Conservation (phyloP, 1,284 basidiomycete genomes). For the Boletus sp. region DNA sequence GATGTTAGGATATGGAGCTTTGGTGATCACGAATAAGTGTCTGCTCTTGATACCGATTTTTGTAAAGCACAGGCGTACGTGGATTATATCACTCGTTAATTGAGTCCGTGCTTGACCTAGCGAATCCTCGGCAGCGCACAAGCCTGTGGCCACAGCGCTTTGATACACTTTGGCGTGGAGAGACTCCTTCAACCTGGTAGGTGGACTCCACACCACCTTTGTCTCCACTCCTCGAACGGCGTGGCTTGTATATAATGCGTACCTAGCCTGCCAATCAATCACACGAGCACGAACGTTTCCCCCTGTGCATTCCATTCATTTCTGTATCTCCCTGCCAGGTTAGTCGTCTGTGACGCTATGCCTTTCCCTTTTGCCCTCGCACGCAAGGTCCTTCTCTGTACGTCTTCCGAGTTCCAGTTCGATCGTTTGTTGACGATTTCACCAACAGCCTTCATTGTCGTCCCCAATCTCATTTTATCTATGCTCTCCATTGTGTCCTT, state of each 20-base stretch:
- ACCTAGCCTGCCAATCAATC: not conserved
- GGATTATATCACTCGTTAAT: constrained; percentile 13
- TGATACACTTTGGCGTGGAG: not conserved
- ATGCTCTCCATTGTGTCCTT: constrained; percentile 26
- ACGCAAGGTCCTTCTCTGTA: constrained; percentile 28
- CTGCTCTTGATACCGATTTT: not conserved
- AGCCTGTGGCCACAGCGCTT: constrained; percentile 2
- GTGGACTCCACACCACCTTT: constrained; percentile 21
- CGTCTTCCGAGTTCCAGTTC: constrained; percentile 5
- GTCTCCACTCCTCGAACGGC: constrained; percentile 6
- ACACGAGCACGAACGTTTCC: not conserved
- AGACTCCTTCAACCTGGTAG: constrained; percentile 19
- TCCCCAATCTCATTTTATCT: constrained; percentile 18
- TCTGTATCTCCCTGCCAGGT: constrained; percentile 4
- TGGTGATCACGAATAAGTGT: constrained; percentile 39
- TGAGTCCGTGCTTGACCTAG: not conserved
- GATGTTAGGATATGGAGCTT: constrained; percentile 86
- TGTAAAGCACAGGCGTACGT: not conserved
- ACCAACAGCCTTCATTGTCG: constrained; percentile 24
- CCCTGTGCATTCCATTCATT: constrained; percentile 12
- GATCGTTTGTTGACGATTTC: constrained; percentile 5
- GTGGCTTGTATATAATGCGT: constrained; percentile 23
- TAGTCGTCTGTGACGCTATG: constrained; percentile 36
- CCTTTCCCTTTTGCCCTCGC: constrained; percentile 30
- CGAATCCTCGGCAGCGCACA: not conserved